A percentile compares a stretch with the other conserved stretches of the same genome.
Evolutionary conservation across 2,329 filamentous ascomycete genomes (phyloP).

Genomic region (Kalaharituber pfeilii): DNA sequence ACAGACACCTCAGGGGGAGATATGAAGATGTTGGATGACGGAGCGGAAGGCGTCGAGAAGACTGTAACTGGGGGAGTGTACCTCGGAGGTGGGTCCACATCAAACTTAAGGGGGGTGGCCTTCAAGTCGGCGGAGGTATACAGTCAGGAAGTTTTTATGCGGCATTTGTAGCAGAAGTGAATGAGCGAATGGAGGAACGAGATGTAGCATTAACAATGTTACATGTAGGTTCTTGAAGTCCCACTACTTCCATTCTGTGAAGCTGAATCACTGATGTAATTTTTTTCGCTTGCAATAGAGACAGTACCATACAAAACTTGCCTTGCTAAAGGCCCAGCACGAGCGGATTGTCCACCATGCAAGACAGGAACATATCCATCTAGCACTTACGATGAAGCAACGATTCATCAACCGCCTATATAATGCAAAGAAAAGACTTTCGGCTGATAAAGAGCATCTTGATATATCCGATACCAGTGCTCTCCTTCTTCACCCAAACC

Average conservation of each 20-base stretch:
- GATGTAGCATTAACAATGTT: slow-evolving; percentile 69
- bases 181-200: slow-evolving; percentile 70
- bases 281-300: slow-evolving; percentile 30
- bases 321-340: slow-evolving; percentile 42
- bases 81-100: slow-evolving; percentile 24
- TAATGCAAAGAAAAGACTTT: slow-evolving; percentile 45
- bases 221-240: slow-evolving; percentile 43
- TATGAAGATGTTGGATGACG: slow-evolving; percentile 46
- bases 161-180: slow-evolving; percentile 70
- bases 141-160: slow-evolving; percentile 55
- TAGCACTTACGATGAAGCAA: slow-evolving; percentile 45
- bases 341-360: slow-evolving; percentile 46
- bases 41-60: slow-evolving; percentile 44
- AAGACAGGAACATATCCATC: slow-evolving; percentile 41
- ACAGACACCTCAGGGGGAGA: slow-evolving; percentile 62
- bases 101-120: slow-evolving; percentile 31
- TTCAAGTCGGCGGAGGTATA: slow-evolving; percentile 34
- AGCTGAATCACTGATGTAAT: background rate
- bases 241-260: background rate
- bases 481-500: slow-evolving; percentile 30
- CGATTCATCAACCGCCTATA: slow-evolving; percentile 49
- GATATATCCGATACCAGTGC: slow-evolving; percentile 51
- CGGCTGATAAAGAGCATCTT: slow-evolving; percentile 49
- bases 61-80: slow-evolving; percentile 32
- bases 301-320: slow-evolving; percentile 45